Percentiles rank a stretch among this genome's conserved stretches.
These are phyloP conservation scores for Nothopassalora personata DNA, from an alignment of 2,329 filamentous ascomycete genomes.

Conservation along the genomic window DNA sequence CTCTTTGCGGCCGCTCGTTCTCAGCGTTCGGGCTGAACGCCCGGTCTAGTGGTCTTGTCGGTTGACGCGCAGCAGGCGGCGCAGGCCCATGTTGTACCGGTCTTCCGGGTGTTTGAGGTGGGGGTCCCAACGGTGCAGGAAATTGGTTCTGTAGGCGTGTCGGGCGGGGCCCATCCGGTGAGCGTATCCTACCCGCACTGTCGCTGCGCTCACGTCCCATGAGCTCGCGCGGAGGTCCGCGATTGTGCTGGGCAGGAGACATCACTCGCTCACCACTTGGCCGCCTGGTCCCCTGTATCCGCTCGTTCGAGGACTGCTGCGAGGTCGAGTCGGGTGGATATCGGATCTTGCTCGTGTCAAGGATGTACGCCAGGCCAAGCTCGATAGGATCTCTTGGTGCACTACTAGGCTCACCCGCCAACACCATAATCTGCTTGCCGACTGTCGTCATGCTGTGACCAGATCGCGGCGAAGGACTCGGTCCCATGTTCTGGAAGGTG, in stretches of 20 bases:
- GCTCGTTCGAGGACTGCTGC: slow-evolving; percentile 31
- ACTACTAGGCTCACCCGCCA: slow-evolving; percentile 91
- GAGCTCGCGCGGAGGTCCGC: slow-evolving; percentile 23
- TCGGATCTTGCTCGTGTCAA: slow-evolving; percentile 93
- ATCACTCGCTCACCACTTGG: slow-evolving; percentile 29
- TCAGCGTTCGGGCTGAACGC: slow-evolving; percentile 27
- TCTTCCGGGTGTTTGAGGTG: slow-evolving; percentile 60
- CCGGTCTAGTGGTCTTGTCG: slow-evolving; percentile 27
- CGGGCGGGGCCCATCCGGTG: slow-evolving; percentile 18
- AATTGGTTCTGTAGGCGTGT: slow-evolving; percentile 46
- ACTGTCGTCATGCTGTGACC: slow-evolving; percentile 97
- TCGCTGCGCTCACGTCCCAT: slow-evolving; percentile 26
- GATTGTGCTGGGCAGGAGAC: slow-evolving; percentile 12
- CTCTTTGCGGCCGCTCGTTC: slow-evolving; percentile 24
- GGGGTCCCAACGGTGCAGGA: slow-evolving; percentile 58
- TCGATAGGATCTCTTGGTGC: slow-evolving; percentile 75
- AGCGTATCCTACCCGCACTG: slow-evolving; percentile 23
- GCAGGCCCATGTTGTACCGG: slow-evolving; percentile 30
- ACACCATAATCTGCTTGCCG: slow-evolving; percentile 83
- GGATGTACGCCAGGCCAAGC: slow-evolving; percentile 79
- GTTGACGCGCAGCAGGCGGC: slow-evolving; percentile 25
- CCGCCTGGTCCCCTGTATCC: slow-evolving; percentile 21
- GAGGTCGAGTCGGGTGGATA: slow-evolving; percentile 64
- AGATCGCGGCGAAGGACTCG: slow-evolving; percentile 85
- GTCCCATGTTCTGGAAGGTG: slow-evolving; percentile 99